Conservation (phyloP, 129 eudicot species). For the Tanacetum coccineum region DNA sequence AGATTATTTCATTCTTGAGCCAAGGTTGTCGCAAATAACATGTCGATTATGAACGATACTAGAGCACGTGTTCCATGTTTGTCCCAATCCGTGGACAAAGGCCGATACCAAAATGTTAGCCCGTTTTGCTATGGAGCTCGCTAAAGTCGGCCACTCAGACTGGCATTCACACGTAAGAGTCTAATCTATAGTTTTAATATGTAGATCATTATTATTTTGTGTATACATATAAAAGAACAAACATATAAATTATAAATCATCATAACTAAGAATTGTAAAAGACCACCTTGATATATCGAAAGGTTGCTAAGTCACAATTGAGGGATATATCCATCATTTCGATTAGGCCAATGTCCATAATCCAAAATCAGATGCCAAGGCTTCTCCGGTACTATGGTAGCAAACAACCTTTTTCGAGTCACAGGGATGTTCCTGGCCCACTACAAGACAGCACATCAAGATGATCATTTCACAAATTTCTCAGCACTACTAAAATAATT, state of each 20-base stretch:
- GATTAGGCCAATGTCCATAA: conserved; percentile 82
- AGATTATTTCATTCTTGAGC: conserved; percentile 47
- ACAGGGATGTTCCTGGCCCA: conserved; percentile 78
- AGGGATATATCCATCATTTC: conserved; percentile 57
- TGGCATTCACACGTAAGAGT: conserved; percentile 41
- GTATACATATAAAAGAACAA: background rate
- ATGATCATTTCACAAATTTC: background rate
- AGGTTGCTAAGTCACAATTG: conserved; percentile 44
- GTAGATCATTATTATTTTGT: background rate
- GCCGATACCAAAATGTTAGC: conserved; percentile 58
- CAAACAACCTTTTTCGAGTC: conserved; percentile 61
- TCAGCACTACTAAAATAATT: too few species aligned
- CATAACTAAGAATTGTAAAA: background rate
- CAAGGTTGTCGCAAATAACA: conserved; percentile 54
- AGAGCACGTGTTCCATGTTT: conserved; percentile 83
- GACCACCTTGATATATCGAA: conserved; percentile 57
- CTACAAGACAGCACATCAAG: conserved; percentile 21
- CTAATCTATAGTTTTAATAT: conserved; percentile 34
- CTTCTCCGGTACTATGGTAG: conserved; percentile 60
- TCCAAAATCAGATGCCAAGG: conserved; percentile 60
- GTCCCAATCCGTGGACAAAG: conserved; percentile 78
- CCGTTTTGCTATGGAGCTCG: conserved; percentile 65
- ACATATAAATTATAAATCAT: background rate
- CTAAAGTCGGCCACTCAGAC: conserved; percentile 62
- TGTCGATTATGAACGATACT: conserved; percentile 51